phyloP scores from a whole-genome alignment of 2,329 filamentous ascomycete species.

The Neonectria ditissima region DNA sequence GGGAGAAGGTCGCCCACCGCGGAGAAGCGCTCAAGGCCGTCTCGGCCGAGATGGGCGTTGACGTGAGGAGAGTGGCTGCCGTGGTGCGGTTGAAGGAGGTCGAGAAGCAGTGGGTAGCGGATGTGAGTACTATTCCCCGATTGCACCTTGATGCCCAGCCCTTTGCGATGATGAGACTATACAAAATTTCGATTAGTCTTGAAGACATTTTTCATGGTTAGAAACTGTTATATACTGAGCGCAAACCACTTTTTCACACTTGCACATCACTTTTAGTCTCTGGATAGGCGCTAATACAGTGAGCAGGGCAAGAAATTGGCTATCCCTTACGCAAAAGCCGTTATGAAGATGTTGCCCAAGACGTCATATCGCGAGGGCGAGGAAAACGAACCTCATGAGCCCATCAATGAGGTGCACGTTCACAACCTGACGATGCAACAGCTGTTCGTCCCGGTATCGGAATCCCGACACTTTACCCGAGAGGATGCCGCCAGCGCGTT shows the following conservation, averaged over 20 bases:
- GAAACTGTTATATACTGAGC: conserved; percentile 58
- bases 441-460: conserved; percentile 72
- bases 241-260: conserved; percentile 27
- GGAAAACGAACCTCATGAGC: conserved; percentile 65
- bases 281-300: conserved; percentile 39
- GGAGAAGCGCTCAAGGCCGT: conserved; percentile 80
- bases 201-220: conserved; percentile 94
- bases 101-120: conserved; percentile 79
- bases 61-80: conserved; percentile 86
- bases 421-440: conserved; percentile 72
- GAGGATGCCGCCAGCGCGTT: conserved; percentile 75
- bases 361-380: conserved; percentile 67
- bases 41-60: conserved; percentile 80
- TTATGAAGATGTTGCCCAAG: conserved; percentile 83
- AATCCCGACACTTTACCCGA: conserved; percentile 73
- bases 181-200: conserved; percentile 98
- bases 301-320: conserved; percentile 81
- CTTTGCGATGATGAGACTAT: conserved; percentile 67
- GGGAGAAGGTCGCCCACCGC: conserved; percentile 72
- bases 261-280: background rate
- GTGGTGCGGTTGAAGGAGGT: conserved; percentile 88
- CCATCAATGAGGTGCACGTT: conserved; percentile 74
- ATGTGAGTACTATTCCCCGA: conserved; percentile 70
- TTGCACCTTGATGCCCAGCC: conserved; percentile 8
- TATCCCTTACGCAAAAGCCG: conserved; percentile 78